Evolutionary conservation across 2,329 filamentous ascomycete species (phyloP), one percentile per base, ranked within the genome.

Genomic region (Trichoderma arundinaceum): DNA sequence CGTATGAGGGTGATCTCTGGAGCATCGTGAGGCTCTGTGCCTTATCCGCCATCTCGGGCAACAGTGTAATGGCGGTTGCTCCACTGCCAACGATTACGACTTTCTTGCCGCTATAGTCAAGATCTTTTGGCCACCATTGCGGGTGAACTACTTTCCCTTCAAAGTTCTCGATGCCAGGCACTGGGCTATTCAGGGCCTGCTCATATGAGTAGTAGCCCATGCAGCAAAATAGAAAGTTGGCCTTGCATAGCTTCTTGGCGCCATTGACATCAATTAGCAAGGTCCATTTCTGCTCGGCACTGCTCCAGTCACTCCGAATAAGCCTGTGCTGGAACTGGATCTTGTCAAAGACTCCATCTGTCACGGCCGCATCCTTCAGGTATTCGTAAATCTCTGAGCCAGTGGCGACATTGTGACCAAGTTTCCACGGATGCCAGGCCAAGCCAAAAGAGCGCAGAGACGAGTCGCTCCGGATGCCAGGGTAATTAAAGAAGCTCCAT

Each of bases 401-500:
- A 10, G 80, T 77, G 1, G 83, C 85, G 71, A 90, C 85, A 60
- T 81, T 79, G 46, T 73, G 68, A 12, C 78, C 74, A 48, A 86
- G 80, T 8, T 78, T 80, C 91, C 91, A 94, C 2, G 89, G 89
- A 61, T 89, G 82, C 87, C 91, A 95, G 1, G 84, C 75, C 68
- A 94, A 90, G 52, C 87, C 86, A 66, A 89, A 90, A 0, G 85
- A 80, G 63, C 81, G 82, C 69, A 90, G 82, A 71, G 84, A 81
- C 1, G 86, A 89, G 73, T 90, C 88, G 46, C 86, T 89, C 43
- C 88, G 86, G 66, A 93, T 86, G 43, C 91, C 89, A 0, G 90
- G 91, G 72, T 92, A 94, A 51, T 84, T 86, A 81, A 92, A 94
- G 64, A 92, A 84, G 70, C 86, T 86, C 91, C 91, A 94, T 13